Evolutionary conservation across 2,329 filamentous ascomycete species (phyloP).

Genomic region (Polytolypa hystricis): DNA sequence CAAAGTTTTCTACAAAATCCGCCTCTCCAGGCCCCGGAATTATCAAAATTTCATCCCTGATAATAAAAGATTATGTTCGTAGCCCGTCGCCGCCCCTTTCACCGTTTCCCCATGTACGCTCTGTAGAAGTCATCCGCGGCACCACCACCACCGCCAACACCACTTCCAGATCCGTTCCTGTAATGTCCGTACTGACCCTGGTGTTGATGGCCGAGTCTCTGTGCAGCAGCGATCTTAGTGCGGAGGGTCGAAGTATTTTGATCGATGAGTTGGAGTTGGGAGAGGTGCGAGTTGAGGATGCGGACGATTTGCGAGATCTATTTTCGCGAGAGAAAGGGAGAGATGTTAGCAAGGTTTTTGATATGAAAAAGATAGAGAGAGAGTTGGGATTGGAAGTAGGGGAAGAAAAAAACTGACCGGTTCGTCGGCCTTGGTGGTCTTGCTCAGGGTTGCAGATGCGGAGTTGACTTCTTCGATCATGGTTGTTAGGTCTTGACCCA

Average conservation of each 20-base stretch:
- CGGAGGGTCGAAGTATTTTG: slow-evolving; percentile 70
- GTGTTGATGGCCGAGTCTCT: slow-evolving; percentile 58
- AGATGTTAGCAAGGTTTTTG: neutral
- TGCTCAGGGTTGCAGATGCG: slow-evolving; percentile 78
- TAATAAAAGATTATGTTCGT: too few species aligned
- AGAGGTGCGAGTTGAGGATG: slow-evolving; percentile 85
- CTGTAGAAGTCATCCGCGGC: slow-evolving; percentile 83
- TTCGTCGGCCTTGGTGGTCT: slow-evolving; percentile 78
- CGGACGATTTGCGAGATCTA: slow-evolving; percentile 91
- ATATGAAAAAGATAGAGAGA: neutral
- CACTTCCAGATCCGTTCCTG: slow-evolving; percentile 15
- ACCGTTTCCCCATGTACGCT: slow-evolving; percentile 70
- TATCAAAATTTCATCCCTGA: too few species aligned
- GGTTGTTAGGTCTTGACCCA: slow-evolving; percentile 81
- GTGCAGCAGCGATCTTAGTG: slow-evolving; percentile 68
- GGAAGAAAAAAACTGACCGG: slow-evolving; percentile 51
- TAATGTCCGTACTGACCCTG: slow-evolving; percentile 22
- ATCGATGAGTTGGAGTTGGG: slow-evolving; percentile 88
- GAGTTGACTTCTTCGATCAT: slow-evolving; percentile 99
- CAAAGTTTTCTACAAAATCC: too few species aligned
- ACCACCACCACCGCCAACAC: slow-evolving; percentile 38
- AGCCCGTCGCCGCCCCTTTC: too few species aligned
- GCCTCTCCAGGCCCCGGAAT: too few species aligned
- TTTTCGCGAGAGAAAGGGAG: neutral
- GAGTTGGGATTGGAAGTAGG: slow-evolving; percentile 3